Base-by-base conservation (phyloP, 495 filamentous ascomycete species). In the Penicillium macrosclerotiorum region DNA sequence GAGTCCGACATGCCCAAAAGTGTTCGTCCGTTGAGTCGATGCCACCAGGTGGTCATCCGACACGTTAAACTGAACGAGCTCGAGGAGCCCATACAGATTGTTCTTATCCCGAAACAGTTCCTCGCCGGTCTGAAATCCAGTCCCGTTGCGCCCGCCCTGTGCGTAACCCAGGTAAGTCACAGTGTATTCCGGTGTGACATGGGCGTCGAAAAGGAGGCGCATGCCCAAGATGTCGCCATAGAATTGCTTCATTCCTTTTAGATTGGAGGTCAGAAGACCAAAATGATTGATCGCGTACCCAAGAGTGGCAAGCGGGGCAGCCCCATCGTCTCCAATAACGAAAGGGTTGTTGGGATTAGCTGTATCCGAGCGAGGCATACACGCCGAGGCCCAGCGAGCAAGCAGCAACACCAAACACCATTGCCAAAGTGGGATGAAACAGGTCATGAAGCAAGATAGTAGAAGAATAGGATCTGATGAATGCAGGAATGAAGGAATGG, bases 231-330 rank as follows among this genome's bases (percentile, higher is more conserved):
- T 48, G n/a, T 54, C 38, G 23, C 42, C 51, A 46, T 69, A 69
- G 42, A 65, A 69, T 16, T 52, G 27, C 25, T 56, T 45, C 45
- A 52, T 62, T 5, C 30, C 55, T 1, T 25, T 51, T 2, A 67
- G 47, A 42, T 67, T 52, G 39, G 35, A 37, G 6, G 59, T 58
- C n/a, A 52, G 35, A 26, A 69, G 51, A 25, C 54, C 51, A 34
- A 65, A 30, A 42, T 69, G 66, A 50, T 69, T 67, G 24, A 64
- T 25, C 14, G 52, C 60, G 46, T 56, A 67, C 23, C 62, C 64
- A 3, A 57, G 41, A 6, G 64, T 67, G 5, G 50, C 55, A 16
- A 50, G 9, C 5, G 48, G 36, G 12, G 48, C 49, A 4, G 53
- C 49, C 30, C 46, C 46, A 13, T 55, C 52, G n/a, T 42, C 42